Conservation (phyloP, 2,329 filamentous ascomycete genomes). For the Plectosphaerella sp. region DNA sequence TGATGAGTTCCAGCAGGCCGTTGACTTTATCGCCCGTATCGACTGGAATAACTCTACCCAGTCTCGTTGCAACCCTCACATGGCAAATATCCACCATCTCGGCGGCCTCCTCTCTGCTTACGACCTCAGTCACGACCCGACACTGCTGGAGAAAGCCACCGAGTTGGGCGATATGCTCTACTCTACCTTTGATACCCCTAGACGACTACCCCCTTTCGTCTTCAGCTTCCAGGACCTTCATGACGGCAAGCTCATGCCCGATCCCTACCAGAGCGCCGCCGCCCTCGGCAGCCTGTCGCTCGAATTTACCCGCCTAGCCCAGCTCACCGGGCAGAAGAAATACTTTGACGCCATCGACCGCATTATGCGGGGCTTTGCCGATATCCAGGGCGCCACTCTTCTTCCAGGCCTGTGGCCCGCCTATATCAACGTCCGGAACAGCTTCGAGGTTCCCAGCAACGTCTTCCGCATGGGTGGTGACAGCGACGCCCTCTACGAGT, state of each 20-base stretch:
- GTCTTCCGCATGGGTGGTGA: not conserved
- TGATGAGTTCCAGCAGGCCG: conserved; percentile 74
- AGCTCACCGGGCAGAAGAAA: conserved; percentile 66
- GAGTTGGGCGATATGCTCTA: conserved; percentile 63
- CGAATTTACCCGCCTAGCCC: conserved; percentile 71
- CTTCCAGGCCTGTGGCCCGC: conserved; percentile 75
- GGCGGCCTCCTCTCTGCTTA: conserved; percentile 67
- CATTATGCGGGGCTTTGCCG: conserved; percentile 64
- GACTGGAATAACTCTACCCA: conserved; percentile 68
- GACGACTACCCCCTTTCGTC: conserved; percentile 48
- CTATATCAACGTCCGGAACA: conserved; percentile 44
- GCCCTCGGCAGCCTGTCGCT: conserved; percentile 61
- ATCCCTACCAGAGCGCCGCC: conserved; percentile 42
- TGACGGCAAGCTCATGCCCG: conserved; percentile 7
- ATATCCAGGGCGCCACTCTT: conserved; percentile 60
- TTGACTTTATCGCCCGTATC: conserved; percentile 63
- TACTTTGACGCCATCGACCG: conserved; percentile 74
- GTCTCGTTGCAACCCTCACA: conserved; percentile 52
- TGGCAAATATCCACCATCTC: conserved; percentile 68
- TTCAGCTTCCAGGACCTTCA: conserved; percentile 10
- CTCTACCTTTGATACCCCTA: conserved; percentile 63
- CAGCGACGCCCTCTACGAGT: not conserved
- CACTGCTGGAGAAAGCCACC: conserved; percentile 56
- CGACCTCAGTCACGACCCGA: conserved; percentile 54
- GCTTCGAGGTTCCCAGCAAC: not conserved